These are phyloP conservation scores for Globisporangium orthogonon DNA, from an alignment of 352 stramenopile species.

Conservation along the genomic window DNA sequence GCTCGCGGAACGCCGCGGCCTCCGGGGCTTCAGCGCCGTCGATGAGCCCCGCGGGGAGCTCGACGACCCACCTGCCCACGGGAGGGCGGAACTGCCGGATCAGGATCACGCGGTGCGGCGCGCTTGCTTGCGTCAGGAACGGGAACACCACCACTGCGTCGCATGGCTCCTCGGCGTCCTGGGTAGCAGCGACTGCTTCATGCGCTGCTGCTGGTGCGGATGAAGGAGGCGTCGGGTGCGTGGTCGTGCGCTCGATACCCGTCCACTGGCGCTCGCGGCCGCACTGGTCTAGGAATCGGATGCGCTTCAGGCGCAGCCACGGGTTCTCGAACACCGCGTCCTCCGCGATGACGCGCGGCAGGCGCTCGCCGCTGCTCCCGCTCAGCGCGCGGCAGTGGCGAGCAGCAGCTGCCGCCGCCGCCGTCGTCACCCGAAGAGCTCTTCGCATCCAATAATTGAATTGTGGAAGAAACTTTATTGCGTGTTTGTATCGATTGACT, in stretches of 20 bases:
- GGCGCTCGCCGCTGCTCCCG: background rate
- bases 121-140: conserved; percentile 35
- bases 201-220: background rate
- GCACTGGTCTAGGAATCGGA: conserved; percentile 48
- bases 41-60: conserved; percentile 90
- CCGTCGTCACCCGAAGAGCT: background rate
- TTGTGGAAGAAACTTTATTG: background rate
- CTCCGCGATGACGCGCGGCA: conserved; percentile 44
- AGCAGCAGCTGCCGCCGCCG: background rate
- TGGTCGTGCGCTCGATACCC: conserved; percentile 59
- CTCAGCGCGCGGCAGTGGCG: background rate
- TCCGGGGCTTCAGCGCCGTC: conserved; percentile 74
- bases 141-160: conserved; percentile 75
- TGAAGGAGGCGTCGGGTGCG: conserved; percentile 26
- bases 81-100: conserved; percentile 91
- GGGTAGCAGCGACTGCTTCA: background rate
- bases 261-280: conserved; percentile 54
- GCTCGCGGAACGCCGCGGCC: conserved; percentile 70
- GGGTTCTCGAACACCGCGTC: conserved; percentile 59
- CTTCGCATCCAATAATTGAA: background rate
- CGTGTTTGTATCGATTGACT: too few species aligned
- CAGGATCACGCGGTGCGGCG: conserved; percentile 47
- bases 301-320: conserved; percentile 48
- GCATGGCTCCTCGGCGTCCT: conserved; percentile 15
- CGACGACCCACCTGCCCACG: conserved; percentile 79